Base-by-base conservation (phyloP, 495 filamentous ascomycete genomes). In the Penicillium subrubescens region DNA sequence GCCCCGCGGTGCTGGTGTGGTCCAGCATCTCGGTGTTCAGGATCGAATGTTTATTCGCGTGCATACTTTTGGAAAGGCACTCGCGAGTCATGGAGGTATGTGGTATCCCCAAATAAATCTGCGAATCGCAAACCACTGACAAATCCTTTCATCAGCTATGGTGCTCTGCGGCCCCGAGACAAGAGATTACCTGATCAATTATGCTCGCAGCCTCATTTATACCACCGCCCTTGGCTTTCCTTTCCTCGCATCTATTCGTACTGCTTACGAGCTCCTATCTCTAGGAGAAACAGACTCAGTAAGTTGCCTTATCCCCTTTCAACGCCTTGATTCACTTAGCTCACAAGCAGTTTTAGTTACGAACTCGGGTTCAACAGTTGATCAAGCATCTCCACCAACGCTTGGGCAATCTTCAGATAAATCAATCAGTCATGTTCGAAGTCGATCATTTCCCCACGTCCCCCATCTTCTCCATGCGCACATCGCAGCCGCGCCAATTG, bases 11-110 rank as follows among this genome's bases (percentile, higher is more conserved):
- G 78, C 85, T 1, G 91, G 92, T 0, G 74, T 92, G 5, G 90
- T 93, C 0, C 87, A 86, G 69, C 79, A 84, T 31, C 73, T 91
- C 15, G 89, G 86, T 0, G 66, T 93, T n/a, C 86, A 93, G 70
- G 70, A 86, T 12, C 77, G 80, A 25, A 81, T 93, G 43, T 89
- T 89, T 77, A 86, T 90, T 5, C 73, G 91, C 25, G 79, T 92
- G 14, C 84, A 92, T 72, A 92, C 89, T 0, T 93, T 92, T 79
- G 90, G 91, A 5, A 95, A 94, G 70, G 88, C 89, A 3, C 72
- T 94, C 63, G 88, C 84, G 17, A 88, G 88, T 64, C 83, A 88
- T 52, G 91, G 91, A 73, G 91, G 89, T 92, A 78, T 64, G 81
- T 77, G 34, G 31, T 62, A n/a, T 31, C 33, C 29, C n/a, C 10